Evolutionary conservation across 345 rosid genomes (phyloP).

Genomic region (Camelina neglecta): DNA sequence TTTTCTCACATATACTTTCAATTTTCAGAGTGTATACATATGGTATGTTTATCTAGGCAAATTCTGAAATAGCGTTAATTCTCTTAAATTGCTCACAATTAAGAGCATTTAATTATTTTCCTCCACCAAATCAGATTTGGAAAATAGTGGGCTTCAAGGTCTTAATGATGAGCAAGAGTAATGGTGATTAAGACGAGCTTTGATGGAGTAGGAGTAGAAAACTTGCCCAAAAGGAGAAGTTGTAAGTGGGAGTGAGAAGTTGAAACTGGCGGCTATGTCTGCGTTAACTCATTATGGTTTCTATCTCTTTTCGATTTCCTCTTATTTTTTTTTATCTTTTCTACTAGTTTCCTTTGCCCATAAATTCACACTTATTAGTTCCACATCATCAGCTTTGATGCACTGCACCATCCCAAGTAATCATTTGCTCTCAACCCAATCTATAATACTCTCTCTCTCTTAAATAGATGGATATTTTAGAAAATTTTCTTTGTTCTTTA

Average conservation of each 20-base stretch:
- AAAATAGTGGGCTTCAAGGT: constrained; percentile 33
- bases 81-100: constrained; percentile 9
- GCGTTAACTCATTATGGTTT: constrained; percentile 40
- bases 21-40: too few species aligned
- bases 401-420: constrained; percentile 41
- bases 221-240: constrained; percentile 41
- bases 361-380: constrained; percentile 30
- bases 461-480: too few species aligned
- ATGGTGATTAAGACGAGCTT: constrained; percentile 47
- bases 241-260: constrained; percentile 42
- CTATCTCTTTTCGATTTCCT: constrained; percentile 26
- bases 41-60: too few species aligned
- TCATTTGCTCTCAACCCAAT: constrained; percentile 43
- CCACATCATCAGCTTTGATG: constrained; percentile 31
- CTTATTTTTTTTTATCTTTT: background rate
- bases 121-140: background rate
- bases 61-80: too few species aligned
- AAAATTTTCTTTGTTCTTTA: too few species aligned
- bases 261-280: constrained; percentile 51
- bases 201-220: constrained; percentile 27
- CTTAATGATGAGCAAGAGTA: constrained; percentile 37
- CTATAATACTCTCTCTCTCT: background rate
- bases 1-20: too few species aligned
- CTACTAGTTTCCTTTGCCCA: constrained; percentile 27
- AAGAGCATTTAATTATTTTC: background rate